phyloP scores from a whole-genome alignment of 1,139 yeast genomes.

The Geotrichum carabidarum region DNA sequence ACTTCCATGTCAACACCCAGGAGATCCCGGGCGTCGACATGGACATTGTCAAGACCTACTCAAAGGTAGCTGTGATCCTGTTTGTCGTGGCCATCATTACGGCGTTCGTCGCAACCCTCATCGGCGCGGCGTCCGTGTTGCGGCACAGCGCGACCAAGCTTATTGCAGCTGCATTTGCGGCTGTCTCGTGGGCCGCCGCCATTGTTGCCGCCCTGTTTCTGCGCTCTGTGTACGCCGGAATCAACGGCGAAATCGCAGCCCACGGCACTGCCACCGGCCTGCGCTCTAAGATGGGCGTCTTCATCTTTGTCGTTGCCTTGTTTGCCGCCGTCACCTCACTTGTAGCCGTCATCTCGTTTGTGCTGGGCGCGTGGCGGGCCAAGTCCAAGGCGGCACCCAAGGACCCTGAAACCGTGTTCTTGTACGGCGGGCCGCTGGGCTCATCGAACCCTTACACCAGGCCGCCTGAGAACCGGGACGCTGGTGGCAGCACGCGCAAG shows the following conservation, averaged over 20 bases:
- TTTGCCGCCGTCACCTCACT: no score
- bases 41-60: neutral
- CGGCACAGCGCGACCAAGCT: neutral
- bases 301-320: no score
- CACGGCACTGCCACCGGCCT: neutral
- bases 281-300: no score
- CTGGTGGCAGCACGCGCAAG: no score
- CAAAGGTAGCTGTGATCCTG: neutral
- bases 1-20: slow-evolving; percentile 3
- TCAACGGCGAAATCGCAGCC: neutral
- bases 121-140: neutral
- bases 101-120: neutral
- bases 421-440: no score
- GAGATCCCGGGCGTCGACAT: neutral
- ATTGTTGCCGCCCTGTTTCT: neutral
- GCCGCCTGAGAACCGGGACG: no score
- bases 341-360: no score
- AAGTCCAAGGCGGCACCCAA: no score
- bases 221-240: neutral
- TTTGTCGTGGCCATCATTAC: neutral
- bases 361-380: no score
- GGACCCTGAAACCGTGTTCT: no score
- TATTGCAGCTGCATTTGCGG: neutral
- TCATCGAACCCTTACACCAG: no score
- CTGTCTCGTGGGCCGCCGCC: neutral